phyloP scores from a whole-genome alignment of 2,329 filamentous ascomycete species.

The Didymella arachidicola region DNA sequence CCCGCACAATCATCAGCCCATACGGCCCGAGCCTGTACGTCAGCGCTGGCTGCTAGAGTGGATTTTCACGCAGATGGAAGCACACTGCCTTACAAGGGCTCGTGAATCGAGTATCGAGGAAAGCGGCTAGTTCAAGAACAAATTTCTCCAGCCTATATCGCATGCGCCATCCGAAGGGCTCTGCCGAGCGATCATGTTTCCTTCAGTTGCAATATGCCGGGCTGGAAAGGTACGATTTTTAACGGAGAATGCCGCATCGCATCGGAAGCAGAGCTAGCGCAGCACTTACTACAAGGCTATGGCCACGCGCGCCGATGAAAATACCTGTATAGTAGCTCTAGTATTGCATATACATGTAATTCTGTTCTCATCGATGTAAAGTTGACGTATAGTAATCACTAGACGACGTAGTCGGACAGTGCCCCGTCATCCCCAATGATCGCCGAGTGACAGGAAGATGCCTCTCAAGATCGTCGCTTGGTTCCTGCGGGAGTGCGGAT shows the following conservation, averaged over 20 bases:
- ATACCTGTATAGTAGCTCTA: not conserved
- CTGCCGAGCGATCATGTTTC: not conserved
- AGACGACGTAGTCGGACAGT: not conserved
- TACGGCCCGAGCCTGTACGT: constrained; percentile 3
- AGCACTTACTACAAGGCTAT: not conserved
- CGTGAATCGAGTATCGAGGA: not conserved
- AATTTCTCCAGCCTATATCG: not conserved
- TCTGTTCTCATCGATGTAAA: not conserved
- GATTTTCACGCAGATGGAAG: not conserved
- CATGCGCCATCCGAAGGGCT: not conserved
- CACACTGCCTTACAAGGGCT: not conserved
- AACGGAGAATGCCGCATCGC: constrained; percentile 2
- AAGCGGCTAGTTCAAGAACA: not conserved
- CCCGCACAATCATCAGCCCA: too few species aligned
- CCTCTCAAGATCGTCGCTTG: not conserved
- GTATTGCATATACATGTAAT: not conserved
- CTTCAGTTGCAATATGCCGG: not conserved
- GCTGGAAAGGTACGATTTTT: not conserved
- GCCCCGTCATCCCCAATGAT: not conserved
- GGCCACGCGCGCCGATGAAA: not conserved
- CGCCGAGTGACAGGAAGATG: not conserved
- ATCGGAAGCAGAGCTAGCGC: constrained; percentile 2
- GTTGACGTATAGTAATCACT: not conserved
- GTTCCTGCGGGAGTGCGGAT: not conserved
- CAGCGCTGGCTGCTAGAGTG: not conserved